Evolutionary conservation across 306 rosid genomes (phyloP), one percentile per base, ranked within the genome.

Genomic region (Fragaria iinumae): DNA sequence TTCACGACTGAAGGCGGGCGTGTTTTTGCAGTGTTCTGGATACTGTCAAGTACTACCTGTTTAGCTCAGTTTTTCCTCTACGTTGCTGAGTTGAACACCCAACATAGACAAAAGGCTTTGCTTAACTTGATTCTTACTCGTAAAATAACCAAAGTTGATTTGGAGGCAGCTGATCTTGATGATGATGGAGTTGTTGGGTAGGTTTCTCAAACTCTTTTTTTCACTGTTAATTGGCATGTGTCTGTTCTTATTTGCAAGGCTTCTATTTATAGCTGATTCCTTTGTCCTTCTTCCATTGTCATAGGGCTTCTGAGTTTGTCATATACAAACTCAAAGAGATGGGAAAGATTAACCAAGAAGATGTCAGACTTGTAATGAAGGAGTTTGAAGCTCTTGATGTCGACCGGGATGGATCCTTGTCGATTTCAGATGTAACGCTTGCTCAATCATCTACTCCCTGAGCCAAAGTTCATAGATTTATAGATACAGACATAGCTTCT

Each of bases 161-260:
- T 95, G 83, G 97, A 92, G 87, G 90, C 86, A 27, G 98, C 98
- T 10, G 98, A 95, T 90, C 63, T 92, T 50, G 96, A 92, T 79
- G 72, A 77, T 9, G 92, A 95, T 45, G 89, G 93, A 4, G 72
- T 11, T 50, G 93, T 92, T 43, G 91, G 89, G 98, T 92, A 77
- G 80, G 98, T 88, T 48, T 8, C 2, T 41, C 10, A 6, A 41
- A 41, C 6, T 41, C 13, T 0, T 8, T 43, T 39, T n/a, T 23
- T 47, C 44, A 60, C 11, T 73, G 5, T 44, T n/a, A 56, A 9
- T n/a, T 56, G n/a, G 18, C 32, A 27, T 55, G 4, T 77, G 25
- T 76, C 73, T 76, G 64, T 48, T 50, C 18, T 36, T 21, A 53
- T n/a, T 21, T 64, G 49, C 71, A 10, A 27, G n/a, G 7, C 25